Percentiles rank a stretch among this genome's conserved stretches.
Evolutionary conservation across 805 yeast genomes (phyloP).

Genomic region (Pichia ethanolica): DNA sequence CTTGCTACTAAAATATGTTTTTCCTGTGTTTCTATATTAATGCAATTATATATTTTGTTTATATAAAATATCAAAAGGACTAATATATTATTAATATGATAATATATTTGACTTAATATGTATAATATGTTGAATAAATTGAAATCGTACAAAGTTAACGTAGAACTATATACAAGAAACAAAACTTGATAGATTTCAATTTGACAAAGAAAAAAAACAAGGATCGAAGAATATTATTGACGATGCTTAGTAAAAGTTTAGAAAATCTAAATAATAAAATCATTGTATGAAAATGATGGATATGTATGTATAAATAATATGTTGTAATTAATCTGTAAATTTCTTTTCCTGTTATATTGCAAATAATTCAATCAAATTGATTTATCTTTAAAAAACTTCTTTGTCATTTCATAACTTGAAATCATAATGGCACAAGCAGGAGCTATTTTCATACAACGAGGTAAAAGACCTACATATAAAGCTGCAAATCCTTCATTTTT

Average conservation of each 20-base stretch:
- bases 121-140: too few species aligned
- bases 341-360: too few species aligned
- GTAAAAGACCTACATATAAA: conserved; percentile 78
- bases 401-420: conserved; percentile 86
- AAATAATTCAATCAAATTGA: not conserved
- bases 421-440: conserved; percentile 99
- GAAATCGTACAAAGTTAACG: too few species aligned
- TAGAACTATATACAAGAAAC: not conserved
- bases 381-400: conserved; percentile 40
- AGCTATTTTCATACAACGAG: conserved; percentile 84
- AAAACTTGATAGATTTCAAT: not conserved
- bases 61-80: too few species aligned
- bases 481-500: conserved; percentile 73
- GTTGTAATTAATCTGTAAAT: too few species aligned
- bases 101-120: too few species aligned
- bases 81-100: too few species aligned
- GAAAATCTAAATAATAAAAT: not conserved
- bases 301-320: too few species aligned
- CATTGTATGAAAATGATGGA: too few species aligned
- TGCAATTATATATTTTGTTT: too few species aligned
- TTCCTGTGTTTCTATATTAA: too few species aligned
- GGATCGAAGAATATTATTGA: not conserved
- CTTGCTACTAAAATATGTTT: too few species aligned
- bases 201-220: not conserved
- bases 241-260: not conserved